Conservation (phyloP, 345 rosid genomes). For the Passiflora organensis region DNA sequence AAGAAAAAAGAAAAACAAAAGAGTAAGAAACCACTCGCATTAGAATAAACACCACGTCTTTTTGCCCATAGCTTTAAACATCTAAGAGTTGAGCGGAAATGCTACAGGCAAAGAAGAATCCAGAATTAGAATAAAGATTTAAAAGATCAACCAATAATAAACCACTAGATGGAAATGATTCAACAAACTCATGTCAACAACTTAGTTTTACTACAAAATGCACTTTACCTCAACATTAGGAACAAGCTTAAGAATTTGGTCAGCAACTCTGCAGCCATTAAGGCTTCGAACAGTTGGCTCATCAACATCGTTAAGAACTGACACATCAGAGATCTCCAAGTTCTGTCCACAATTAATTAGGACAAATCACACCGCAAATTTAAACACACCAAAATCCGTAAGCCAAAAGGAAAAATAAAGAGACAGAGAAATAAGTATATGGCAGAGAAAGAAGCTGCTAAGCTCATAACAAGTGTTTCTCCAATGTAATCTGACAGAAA, state of each 20-base stretch:
- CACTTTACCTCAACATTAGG: constrained; percentile 74
- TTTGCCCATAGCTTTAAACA: constrained; percentile 72
- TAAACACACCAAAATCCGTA: too few species aligned
- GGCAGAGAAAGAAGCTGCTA: too few species aligned
- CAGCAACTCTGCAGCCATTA: constrained; percentile 97
- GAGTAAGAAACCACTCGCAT: constrained; percentile 31
- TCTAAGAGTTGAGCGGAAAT: constrained; percentile 54
- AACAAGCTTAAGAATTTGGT: constrained; percentile 86
- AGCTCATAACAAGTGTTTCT: too few species aligned
- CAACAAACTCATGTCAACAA: not conserved
- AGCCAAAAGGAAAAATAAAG: too few species aligned
- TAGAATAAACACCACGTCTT: constrained; percentile 69
- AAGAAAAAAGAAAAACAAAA: not conserved
- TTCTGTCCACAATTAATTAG: constrained; percentile 43
- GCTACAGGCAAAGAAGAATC: constrained; percentile 37
- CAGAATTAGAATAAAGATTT: constrained; percentile 1
- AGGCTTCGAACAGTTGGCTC: constrained; percentile 94
- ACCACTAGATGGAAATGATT: too few species aligned
- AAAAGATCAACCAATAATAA: not conserved
- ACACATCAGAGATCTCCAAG: constrained; percentile 67
- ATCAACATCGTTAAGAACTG: constrained; percentile 69
- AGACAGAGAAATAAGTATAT: too few species aligned
- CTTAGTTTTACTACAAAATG: not conserved
- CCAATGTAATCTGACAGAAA: too few species aligned
- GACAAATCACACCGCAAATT: too few species aligned